phyloP scores from a whole-genome alignment of 2,329 filamentous ascomycete species.

The Ophiocordyceps unilateralis region DNA sequence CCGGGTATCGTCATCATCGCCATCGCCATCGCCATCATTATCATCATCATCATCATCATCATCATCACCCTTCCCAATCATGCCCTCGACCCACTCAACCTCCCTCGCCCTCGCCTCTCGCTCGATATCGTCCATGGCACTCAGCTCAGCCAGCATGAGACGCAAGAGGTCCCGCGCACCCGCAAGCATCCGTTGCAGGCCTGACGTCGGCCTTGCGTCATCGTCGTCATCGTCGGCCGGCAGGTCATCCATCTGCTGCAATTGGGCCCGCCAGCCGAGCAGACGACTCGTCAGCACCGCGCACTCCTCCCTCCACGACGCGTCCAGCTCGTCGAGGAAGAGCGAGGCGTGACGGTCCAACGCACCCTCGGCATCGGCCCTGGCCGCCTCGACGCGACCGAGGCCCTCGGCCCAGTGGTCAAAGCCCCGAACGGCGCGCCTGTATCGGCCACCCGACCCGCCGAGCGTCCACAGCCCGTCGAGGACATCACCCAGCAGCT shows the following conservation, averaged over 20 bases:
- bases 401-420: constrained; percentile 38
- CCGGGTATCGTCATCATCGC: constrained; percentile 17
- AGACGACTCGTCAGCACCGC: constrained; percentile 32
- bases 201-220: constrained; percentile 10
- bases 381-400: constrained; percentile 27
- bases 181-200: constrained; percentile 28
- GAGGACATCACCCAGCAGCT: constrained; percentile 37
- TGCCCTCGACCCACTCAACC: constrained; percentile 37
- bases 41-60: not conserved
- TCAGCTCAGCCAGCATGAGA: constrained; percentile 45
- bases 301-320: constrained; percentile 41
- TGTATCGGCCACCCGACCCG: constrained; percentile 37
- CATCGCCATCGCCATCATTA: constrained; percentile 21
- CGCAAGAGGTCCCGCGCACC: constrained; percentile 30
- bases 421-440: constrained; percentile 36
- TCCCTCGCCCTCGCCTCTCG: constrained; percentile 37
- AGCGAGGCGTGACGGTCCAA: constrained; percentile 17
- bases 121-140: constrained; percentile 45
- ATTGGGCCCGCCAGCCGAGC: constrained; percentile 32
- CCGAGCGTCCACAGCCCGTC: constrained; percentile 39
- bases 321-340: constrained; percentile 38
- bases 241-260: constrained; percentile 24
- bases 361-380: constrained; percentile 17
- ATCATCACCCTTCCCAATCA: constrained; percentile 15
- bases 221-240: constrained; percentile 10